These are phyloP conservation scores for Ogataea trehaloabstinens DNA, from an alignment of 805 yeast genomes.

Conservation along the genomic window DNA sequence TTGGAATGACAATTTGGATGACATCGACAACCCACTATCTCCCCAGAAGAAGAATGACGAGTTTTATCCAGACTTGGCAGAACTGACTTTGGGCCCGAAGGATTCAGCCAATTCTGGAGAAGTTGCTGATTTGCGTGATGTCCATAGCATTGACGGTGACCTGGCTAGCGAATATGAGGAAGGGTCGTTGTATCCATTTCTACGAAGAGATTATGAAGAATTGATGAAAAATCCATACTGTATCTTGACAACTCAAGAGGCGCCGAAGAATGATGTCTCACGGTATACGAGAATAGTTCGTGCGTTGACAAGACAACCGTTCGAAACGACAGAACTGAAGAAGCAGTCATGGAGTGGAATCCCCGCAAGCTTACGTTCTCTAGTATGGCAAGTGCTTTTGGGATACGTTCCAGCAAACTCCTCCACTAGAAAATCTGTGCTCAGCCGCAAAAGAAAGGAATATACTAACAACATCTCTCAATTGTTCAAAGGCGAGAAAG, in stretches of 20 bases:
- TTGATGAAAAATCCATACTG: slow-evolving; percentile 43
- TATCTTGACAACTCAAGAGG: slow-evolving; percentile 27
- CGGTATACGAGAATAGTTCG: slow-evolving; percentile 66
- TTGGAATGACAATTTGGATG: slow-evolving; percentile 78
- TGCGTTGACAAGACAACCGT: slow-evolving; percentile 50
- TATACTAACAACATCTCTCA: slow-evolving; percentile 73
- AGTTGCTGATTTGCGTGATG: not conserved
- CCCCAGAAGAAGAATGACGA: slow-evolving; percentile 10
- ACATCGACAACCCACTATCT: slow-evolving; percentile 39
- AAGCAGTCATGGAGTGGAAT: slow-evolving; percentile 93
- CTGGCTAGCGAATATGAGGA: slow-evolving; percentile 10
- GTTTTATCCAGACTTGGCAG: slow-evolving; percentile 22
- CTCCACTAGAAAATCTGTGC: slow-evolving; percentile 65
- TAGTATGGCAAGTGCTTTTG: slow-evolving; percentile 83
- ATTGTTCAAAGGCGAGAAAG: slow-evolving; percentile 57
- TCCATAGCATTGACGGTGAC: not conserved
- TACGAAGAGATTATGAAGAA: slow-evolving; percentile 33
- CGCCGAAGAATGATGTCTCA: slow-evolving; percentile 43
- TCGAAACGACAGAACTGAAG: slow-evolving; percentile 68
- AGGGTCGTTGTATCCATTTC: slow-evolving; percentile 22
- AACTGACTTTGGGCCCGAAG: slow-evolving; percentile 6
- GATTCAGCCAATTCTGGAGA: not conserved
- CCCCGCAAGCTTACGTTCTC: slow-evolving; percentile 75
- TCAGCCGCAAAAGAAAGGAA: slow-evolving; percentile 81
- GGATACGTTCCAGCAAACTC: slow-evolving; percentile 90